Percentiles rank a stretch among this genome's conserved stretches.
phyloP scores from a whole-genome alignment of 495 filamentous ascomycete genomes.

The Penicillium paxilli region DNA sequence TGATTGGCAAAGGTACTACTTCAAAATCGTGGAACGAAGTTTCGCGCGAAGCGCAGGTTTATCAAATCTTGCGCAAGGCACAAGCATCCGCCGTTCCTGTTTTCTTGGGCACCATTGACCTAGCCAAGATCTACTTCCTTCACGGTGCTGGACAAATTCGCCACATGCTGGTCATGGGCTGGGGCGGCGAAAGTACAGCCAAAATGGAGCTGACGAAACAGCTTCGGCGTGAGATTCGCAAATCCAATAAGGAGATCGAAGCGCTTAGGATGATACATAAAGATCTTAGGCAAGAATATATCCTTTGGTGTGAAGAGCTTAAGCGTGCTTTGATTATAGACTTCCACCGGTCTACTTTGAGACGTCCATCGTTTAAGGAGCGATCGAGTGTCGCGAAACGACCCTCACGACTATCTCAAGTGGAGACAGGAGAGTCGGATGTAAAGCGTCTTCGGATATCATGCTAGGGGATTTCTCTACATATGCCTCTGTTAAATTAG shows the following conservation, averaged over 20 bases:
- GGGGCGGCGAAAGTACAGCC: conserved; percentile 33
- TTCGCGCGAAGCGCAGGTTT: conserved; percentile 43
- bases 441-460: conserved; percentile 10
- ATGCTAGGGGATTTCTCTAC: background rate
- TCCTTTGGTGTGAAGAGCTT: conserved; percentile 33
- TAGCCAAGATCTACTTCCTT: conserved; percentile 37
- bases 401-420: conserved; percentile 12
- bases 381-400: conserved; percentile 7
- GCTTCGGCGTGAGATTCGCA: conserved; percentile 11
- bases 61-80: conserved; percentile 33
- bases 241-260: conserved; percentile 21
- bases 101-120: conserved; percentile 45
- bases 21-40: conserved; percentile 31
- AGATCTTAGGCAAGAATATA: conserved; percentile 25
- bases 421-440: conserved; percentile 8
- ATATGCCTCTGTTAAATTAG: background rate
- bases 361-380: conserved; percentile 4
- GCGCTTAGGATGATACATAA: conserved; percentile 18
- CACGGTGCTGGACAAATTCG: conserved; percentile 40
- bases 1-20: conserved; percentile 49
- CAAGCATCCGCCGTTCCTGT: conserved; percentile 44
- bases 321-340: conserved; percentile 31
- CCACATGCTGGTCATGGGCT: conserved; percentile 50
- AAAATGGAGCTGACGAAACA: conserved; percentile 7
- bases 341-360: conserved; percentile 28